Evolutionary conservation across 768 basidiomycete genomes (phyloP).

Genomic region (Suillus cothurnatus): DNA sequence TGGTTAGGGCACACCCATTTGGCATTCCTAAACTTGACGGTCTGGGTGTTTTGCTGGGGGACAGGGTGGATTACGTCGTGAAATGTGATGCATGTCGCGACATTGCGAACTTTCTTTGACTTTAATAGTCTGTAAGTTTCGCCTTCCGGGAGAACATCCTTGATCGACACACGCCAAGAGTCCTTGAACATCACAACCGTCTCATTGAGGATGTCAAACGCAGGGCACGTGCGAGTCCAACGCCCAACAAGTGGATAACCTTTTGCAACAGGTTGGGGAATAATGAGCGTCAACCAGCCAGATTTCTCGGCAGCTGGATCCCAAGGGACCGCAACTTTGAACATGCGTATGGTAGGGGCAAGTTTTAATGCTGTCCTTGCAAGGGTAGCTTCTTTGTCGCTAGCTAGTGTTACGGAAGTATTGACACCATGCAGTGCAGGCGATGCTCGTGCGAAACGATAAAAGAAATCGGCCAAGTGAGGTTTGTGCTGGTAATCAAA

Average conservation of each 20-base stretch:
- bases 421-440: slow-evolving; percentile 24
- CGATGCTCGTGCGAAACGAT: slow-evolving; percentile 21
- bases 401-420: slow-evolving; percentile 16
- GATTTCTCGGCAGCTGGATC: neutral
- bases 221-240: neutral
- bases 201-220: neutral
- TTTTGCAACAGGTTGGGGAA: neutral
- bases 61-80: neutral
- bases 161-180: neutral
- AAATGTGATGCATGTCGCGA: slow-evolving; percentile 19
- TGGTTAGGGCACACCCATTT: neutral
- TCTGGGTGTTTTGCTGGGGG: neutral
- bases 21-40: neutral
- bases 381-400: neutral
- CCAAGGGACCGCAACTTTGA: neutral
- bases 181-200: neutral
- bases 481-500: slow-evolving; percentile 26
- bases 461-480: slow-evolving; percentile 23
- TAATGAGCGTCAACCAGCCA: neutral
- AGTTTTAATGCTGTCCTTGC: neutral
- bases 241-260: neutral
- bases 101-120: slow-evolving; percentile 15
- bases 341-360: neutral
- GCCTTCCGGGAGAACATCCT: slow-evolving; percentile 20
- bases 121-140: slow-evolving; percentile 23